These are phyloP conservation scores for Botrytis paeoniae DNA, from an alignment of 2,329 filamentous ascomycete genomes.

Conservation along the genomic window DNA sequence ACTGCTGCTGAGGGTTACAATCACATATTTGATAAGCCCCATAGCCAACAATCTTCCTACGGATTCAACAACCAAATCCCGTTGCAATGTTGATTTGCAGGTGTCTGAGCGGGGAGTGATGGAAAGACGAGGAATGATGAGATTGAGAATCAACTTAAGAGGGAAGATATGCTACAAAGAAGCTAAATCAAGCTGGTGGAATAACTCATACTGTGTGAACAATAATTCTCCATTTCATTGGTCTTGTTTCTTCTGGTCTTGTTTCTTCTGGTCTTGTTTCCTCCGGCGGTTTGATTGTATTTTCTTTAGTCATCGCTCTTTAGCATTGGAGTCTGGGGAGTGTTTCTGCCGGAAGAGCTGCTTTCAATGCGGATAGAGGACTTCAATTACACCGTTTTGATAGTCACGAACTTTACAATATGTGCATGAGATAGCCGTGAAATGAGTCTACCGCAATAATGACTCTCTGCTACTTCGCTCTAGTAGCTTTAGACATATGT, in stretches of 20 bases:
- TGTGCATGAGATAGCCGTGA: not conserved
- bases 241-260: not conserved
- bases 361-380: not conserved
- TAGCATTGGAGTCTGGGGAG: not conserved
- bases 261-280: not conserved
- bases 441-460: rapidly evolving
- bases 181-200: constrained; percentile 82
- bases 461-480: rapidly evolving
- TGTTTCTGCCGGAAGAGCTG: not conserved
- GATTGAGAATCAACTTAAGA: constrained; percentile 99
- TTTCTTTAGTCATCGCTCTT: not conserved
- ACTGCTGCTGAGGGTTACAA: not conserved
- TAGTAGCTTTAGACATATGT: not conserved
- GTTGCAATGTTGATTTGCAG: not conserved
- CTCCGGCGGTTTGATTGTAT: not conserved
- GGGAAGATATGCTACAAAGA: constrained; percentile 96
- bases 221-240: not conserved
- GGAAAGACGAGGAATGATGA: constrained; percentile 99
- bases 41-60: not conserved
- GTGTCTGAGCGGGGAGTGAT: not conserved
- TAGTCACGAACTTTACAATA: not conserved
- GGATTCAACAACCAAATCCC: not conserved
- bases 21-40: rapidly evolving
- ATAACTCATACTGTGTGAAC: not conserved
- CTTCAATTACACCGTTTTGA: not conserved